Evolutionary conservation across 495 filamentous ascomycete species (phyloP), one percentile per base, ranked within the genome.

Genomic region (Penicillium pulvis): DNA sequence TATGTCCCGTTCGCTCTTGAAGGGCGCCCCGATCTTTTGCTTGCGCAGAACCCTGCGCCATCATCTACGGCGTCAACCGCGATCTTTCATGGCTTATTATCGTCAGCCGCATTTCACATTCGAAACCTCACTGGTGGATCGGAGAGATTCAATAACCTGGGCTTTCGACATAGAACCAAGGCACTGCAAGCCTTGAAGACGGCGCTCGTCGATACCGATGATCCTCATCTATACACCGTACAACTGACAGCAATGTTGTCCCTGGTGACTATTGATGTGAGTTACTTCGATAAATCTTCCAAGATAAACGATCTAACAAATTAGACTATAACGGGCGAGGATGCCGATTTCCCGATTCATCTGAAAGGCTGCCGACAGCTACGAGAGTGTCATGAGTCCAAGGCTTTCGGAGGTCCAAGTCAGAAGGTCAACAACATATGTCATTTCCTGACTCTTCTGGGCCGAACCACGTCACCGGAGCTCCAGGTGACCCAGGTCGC

Each of bases 101-200:
- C 57, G 6, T 59, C 57, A 19, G 57, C 57, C 11, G 57, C 57
- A 20, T 59, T 59, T 39, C 57, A 59, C 23, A 44, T 59, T n/a
- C 50, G 57, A 17, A 59, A 59, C 17, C n/a, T 44, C 14, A 53
- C 10, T 17, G 35, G 28, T 28, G 57, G 51, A 1, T 50, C 51
- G 2, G 10, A 41, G 17, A 26, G 17, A n/a, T 59, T 33, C 7
- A 51, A 59, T 24, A 23, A 12, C 10, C 57, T 59, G 9, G 57
- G 57, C 19, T 44, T 59, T 41, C 57, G 42, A 41, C 51, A 59
- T 16, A 36, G 43, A 19, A 20, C 57, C 1, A 54, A 59, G 51
- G 28, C 57, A 20, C 44, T 59, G 4, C 31, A 24, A 2, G 57
- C 57, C 8, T 23, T 59, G 26, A 54, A 59, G 4, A 6, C 17